Base-by-base conservation (phyloP, 352 stramenopile species). In the Stramenopiles sp. region DNA sequence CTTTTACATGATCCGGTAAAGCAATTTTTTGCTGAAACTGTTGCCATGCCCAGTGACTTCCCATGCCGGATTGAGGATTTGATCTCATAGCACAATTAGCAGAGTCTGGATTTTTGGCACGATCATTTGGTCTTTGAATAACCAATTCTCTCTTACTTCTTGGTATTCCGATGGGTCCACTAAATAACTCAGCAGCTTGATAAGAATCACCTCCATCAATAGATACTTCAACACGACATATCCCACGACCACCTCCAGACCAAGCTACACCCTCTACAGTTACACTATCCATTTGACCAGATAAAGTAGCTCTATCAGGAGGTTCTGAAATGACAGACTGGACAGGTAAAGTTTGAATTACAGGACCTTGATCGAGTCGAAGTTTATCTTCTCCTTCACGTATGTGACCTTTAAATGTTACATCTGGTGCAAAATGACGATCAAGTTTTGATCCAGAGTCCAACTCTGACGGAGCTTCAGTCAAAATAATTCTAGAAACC, bases 141-240 rank as follows among this genome's bases (percentile, higher is more conserved):
- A n/a, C n/a, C n/a, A n/a, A n/a, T n/a, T n/a, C n/a, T n/a, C n/a
- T n/a, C n/a, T n/a, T n/a, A n/a, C n/a, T n/a, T n/a, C n/a, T n/a
- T n/a, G n/a, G n/a, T n/a, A n/a, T n/a, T n/a, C n/a, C n/a, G n/a
- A n/a, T n/a, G n/a, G n/a, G n/a, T n/a, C n/a, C n/a, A n/a, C n/a
- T n/a, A n/a, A n/a, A n/a, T 10, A 93, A 50, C n/a, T 75, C 52
- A 2, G 75, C 79, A 4, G 57, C 54, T 10, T 51, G 64, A 76
- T 76, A 96, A 2, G 67, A 91, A 41, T 77, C 62, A 3, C 80
- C 80, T 8, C 71, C 71, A 48, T 94, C 74, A 6, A 62, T 53
- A 3, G 71, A 86, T 0, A 96, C 63, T 41, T 96, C 83, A 7
- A 96, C 81, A 19, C 83, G 64, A 38, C 86, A 71, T 47, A 91